phyloP scores from a whole-genome alignment of 257 asterid genomes.

The Plantago major region DNA sequence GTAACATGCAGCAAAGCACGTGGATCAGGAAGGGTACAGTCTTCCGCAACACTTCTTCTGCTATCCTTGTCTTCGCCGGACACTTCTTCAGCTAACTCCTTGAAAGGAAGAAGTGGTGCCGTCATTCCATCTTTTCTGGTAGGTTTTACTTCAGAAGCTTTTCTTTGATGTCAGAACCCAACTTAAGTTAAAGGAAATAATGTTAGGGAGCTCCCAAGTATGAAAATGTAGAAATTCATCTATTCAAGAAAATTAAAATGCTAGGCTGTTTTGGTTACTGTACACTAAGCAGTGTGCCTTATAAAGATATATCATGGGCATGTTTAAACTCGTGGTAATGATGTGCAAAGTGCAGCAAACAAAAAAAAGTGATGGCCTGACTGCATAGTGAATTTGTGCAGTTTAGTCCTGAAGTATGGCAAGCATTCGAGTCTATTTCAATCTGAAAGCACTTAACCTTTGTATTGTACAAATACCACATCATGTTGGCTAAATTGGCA shows the following conservation, averaged over 20 bases:
- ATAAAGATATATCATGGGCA: background rate
- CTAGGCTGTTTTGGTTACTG: background rate
- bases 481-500: slow-evolving; percentile 7
- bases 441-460: background rate
- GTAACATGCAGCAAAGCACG: slow-evolving; percentile 75
- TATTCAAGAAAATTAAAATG: slow-evolving; percentile 13
- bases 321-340: slow-evolving; percentile 10
- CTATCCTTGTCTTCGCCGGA: slow-evolving; percentile 38
- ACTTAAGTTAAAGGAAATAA: slow-evolving; percentile 45
- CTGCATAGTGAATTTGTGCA: slow-evolving; percentile 5
- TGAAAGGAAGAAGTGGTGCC: slow-evolving; percentile 67
- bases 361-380: background rate
- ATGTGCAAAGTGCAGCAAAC: slow-evolving; percentile 10
- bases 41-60: slow-evolving; percentile 32
- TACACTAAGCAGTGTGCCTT: background rate
- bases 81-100: slow-evolving; percentile 55
- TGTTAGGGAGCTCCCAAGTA: slow-evolving; percentile 10
- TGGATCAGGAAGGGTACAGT: slow-evolving; percentile 56
- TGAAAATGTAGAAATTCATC: slow-evolving; percentile 3
- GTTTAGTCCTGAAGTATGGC: slow-evolving; percentile 2
- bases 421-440: slow-evolving; percentile 9
- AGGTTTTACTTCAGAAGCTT: slow-evolving; percentile 45
- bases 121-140: slow-evolving; percentile 28
- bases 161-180: slow-evolving; percentile 40
- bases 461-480: slow-evolving; percentile 4